phyloP scores from a whole-genome alignment of 2,329 filamentous ascomycete genomes.

The Rugonectria rugulosa region DNA sequence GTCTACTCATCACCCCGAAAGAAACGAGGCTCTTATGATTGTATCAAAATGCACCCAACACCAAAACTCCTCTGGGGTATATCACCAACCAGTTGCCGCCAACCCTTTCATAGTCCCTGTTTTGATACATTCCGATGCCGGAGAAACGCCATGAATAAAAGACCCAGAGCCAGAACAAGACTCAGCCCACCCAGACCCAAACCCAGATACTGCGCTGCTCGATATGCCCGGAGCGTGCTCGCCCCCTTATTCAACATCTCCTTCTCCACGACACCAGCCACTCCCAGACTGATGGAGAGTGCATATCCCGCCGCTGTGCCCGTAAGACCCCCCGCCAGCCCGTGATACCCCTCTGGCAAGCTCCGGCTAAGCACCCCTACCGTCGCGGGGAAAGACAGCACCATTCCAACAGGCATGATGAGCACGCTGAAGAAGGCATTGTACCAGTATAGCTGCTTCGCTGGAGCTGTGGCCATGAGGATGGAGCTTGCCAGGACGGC shows the following conservation, averaged over 20 bases:
- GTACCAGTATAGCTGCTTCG: constrained; percentile 35
- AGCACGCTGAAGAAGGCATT: constrained; percentile 36
- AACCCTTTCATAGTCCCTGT: constrained; percentile 11
- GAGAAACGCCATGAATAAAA: constrained; percentile 25
- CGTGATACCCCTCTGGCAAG: constrained; percentile 34
- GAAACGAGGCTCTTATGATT: not conserved
- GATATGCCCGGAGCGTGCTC: constrained; percentile 27
- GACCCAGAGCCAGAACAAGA: constrained; percentile 29
- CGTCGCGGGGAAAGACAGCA: constrained; percentile 31
- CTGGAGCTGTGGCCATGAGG: constrained; percentile 34
- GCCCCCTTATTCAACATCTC: constrained; percentile 16
- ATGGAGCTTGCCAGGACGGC: constrained; percentile 30
- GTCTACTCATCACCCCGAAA: not conserved
- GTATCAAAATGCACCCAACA: not conserved
- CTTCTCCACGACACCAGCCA: constrained; percentile 36
- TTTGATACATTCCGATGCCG: constrained; percentile 28
- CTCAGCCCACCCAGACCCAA: constrained; percentile 32
- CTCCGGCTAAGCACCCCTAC: constrained; percentile 29
- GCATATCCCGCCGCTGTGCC: constrained; percentile 27
- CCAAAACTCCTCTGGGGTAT: constrained; percentile 15
- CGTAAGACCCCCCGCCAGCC: constrained; percentile 30
- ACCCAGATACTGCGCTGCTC: constrained; percentile 37
- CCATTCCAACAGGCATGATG: constrained; percentile 36
- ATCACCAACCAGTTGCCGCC: constrained; percentile 1
- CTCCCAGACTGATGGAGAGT: constrained; percentile 35